These are phyloP conservation scores for Saksenaea oblongispora DNA, from an alignment of 371 early-diverging fungal genomes.

Conservation along the genomic window DNA sequence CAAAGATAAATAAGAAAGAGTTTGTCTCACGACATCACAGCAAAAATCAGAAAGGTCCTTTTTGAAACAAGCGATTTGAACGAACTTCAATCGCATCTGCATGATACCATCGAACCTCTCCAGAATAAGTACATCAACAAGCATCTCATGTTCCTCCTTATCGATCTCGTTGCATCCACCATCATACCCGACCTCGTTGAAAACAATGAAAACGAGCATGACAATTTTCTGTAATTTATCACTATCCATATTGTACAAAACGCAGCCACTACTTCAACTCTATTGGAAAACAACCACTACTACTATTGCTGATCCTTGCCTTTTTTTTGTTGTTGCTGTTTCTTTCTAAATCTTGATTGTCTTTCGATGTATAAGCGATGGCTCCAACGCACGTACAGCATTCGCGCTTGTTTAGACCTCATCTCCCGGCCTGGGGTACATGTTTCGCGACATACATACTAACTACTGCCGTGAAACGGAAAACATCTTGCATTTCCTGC, in stretches of 20 bases:
- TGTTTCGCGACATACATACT: too few relatives aligned
- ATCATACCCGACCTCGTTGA: constrained; percentile 38
- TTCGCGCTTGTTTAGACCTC: too few relatives aligned
- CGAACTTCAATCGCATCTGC: constrained; percentile 40
- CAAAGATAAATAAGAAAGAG: not conserved
- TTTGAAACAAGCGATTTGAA: constrained; percentile 44
- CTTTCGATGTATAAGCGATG: too few relatives aligned
- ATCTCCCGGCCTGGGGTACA: too few relatives aligned
- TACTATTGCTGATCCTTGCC: too few relatives aligned
- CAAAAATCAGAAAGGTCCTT: constrained; percentile 15
- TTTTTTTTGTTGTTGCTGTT: too few relatives aligned
- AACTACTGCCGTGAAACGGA: too few relatives aligned
- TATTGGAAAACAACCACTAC: too few relatives aligned
- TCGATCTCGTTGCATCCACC: constrained; percentile 42
- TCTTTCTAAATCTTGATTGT: too few relatives aligned
- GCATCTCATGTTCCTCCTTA: constrained; percentile 41
- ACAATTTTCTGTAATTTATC: not conserved
- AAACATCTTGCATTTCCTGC: too few relatives aligned
- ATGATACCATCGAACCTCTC: constrained; percentile 39
- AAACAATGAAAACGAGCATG: not conserved
- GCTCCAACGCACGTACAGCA: too few relatives aligned
- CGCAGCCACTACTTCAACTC: not conserved
- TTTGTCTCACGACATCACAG: not conserved
- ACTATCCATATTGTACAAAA: not conserved
- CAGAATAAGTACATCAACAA: constrained; percentile 51